These are phyloP conservation scores for Citrus hindsii DNA, from an alignment of 345 rosid genomes.

Conservation along the genomic window DNA sequence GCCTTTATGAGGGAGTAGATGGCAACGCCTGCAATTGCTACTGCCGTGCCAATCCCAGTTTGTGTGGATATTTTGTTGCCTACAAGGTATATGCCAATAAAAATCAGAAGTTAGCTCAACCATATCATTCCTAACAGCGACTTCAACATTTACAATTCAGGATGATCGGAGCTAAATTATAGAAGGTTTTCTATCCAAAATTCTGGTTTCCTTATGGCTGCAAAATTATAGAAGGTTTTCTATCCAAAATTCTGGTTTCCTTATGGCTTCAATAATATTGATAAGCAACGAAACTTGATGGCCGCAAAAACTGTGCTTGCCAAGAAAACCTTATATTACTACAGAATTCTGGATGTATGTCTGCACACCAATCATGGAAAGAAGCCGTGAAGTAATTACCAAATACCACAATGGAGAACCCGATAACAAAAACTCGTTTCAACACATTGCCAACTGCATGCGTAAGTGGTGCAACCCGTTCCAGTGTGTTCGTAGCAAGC, in stretches of 20 bases:
- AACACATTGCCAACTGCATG: conserved; percentile 56
- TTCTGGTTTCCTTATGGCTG: background rate
- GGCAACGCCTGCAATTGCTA: conserved; percentile 54
- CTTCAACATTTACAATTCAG: background rate
- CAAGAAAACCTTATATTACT: background rate
- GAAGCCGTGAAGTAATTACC: conserved; percentile 25
- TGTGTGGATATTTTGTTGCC: conserved; percentile 53
- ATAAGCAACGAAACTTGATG: background rate
- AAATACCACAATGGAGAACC: conserved; percentile 46
- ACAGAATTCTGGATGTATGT: background rate
- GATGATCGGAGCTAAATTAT: background rate
- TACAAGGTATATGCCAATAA: conserved; percentile 4
- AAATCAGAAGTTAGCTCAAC: background rate
- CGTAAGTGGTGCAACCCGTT: conserved; percentile 49
- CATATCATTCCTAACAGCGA: background rate
- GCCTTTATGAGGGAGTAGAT: conserved; percentile 47
- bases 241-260: no score
- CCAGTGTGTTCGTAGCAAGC: conserved; percentile 53
- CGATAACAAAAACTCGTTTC: conserved; percentile 50
- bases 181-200: background rate
- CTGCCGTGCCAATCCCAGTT: conserved; percentile 46
- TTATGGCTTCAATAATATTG: no score
- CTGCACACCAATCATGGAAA: background rate
- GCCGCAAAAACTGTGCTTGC: background rate
- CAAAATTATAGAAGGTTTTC: no score